Evolutionary conservation across 371 early-diverging fungal species (phyloP), one percentile per base, ranked within the genome.

Genomic region (Syncephalastrum contaminatum): DNA sequence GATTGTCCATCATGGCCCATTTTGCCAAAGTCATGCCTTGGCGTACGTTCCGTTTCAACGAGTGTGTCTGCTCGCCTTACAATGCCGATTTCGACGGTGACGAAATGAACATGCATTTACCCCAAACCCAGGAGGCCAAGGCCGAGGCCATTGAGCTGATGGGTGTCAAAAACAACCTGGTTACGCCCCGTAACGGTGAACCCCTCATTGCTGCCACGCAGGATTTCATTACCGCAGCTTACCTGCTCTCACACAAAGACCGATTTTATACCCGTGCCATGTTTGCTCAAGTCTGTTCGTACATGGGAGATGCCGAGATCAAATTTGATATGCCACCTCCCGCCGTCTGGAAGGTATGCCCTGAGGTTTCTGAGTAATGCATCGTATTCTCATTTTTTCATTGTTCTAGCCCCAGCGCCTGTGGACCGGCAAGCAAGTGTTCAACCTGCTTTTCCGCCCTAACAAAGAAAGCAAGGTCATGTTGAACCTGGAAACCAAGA

Each of bases 41-140:
- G 92, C 81, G 97, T 60, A 99, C 99, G 3, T 93, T 99, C 78
- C 87, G 99, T 47, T 98, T 99, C 84, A 99, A 99, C 71, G 99
- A 98, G 73, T 99, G 98, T 85, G 99, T 98, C 4, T 99, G 99
- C 73, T 88, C 96, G 4, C 99, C 99, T 20, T 99, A 99, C 69
- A 99, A 99, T 75, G 99, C 99, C 41, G 99, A 99, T 87, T 99
- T 99, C 72, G 99, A 99, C 71, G 99, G 99, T 63, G 99, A 99
- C 77, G 99, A 99, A 77, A 99, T 99, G 99, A 99, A 99, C 72
- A 82, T 99, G 73, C 99, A 99, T 75, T 91, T 99, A 6, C 99
- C 99, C 14, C 99, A 99, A 75, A 99, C 99, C 3, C 93, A 97
- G 72, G 99, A 99, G 80, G 98, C 99, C 1, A 86, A 96, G 27